Percentiles rank a stretch among this genome's conserved stretches.
phyloP scores from a whole-genome alignment of 306 rosid genomes.

The Geum urbanum region DNA sequence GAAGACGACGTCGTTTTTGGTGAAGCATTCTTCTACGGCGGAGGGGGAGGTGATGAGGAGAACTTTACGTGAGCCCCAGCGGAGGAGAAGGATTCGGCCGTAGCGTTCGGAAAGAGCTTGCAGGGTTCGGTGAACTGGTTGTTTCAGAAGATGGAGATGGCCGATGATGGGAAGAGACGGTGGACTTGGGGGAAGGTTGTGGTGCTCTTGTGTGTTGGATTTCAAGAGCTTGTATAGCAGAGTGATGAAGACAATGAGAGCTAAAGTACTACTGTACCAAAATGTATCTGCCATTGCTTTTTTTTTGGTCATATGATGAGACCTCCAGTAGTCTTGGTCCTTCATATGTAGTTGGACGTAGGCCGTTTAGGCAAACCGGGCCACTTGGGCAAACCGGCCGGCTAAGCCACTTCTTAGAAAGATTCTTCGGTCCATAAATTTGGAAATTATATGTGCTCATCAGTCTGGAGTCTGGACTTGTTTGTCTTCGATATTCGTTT shows the following conservation, averaged over 20 bases:
- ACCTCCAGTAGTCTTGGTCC: neutral
- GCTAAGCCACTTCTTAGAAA: too few species aligned
- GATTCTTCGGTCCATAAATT: too few species aligned
- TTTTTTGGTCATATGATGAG: neutral
- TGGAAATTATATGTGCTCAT: too few species aligned
- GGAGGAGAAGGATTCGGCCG: conserved; percentile 19
- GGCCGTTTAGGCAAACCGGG: too few species aligned
- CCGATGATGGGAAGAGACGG: conserved; percentile 31
- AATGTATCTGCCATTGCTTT: conserved; percentile 9
- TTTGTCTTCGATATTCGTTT: too few species aligned
- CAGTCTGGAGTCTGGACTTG: too few species aligned
- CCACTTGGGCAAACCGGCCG: neutral
- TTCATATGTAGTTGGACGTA: neutral
- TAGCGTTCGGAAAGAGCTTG: neutral
- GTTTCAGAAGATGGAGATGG: conserved; percentile 39
- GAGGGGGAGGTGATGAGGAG: conserved; percentile 20
- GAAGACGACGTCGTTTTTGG: conserved; percentile 29
- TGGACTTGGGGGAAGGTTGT: conserved; percentile 30
- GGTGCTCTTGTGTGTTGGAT: neutral
- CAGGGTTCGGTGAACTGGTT: conserved; percentile 27
- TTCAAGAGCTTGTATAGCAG: neutral
- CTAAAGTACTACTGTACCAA: neutral
- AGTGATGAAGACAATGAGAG: conserved; percentile 1
- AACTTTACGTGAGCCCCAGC: conserved; percentile 17
- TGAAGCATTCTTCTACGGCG: conserved; percentile 29